Evolutionary conservation across 495 filamentous ascomycete genomes (phyloP), one percentile per base, ranked within the genome.

Genomic region (Xylaria grammica): DNA sequence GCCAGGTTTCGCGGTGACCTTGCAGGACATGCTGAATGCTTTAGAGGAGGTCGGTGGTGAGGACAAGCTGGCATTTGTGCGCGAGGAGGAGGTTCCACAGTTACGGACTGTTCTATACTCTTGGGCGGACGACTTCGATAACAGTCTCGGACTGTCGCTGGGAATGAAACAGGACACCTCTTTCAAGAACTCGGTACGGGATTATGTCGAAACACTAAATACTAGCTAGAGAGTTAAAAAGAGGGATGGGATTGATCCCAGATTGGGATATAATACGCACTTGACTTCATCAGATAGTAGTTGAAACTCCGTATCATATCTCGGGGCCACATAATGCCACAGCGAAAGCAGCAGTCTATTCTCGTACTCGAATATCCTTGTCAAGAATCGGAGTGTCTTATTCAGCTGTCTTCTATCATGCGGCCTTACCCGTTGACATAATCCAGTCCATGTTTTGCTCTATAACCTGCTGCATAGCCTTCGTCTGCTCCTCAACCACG

Each of bases 371-470:
- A n/a, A n/a, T n/a, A n/a, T n/a, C 32, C 32, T 36, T 11, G 32
- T 36, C 5, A 36, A 36, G 32, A 11, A 36, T 36, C 32, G 11
- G 11, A 36, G 11, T 11, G 32, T 36, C 32, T 11, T 36, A 36
- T 5, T 11, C 32, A 36, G 32, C 32, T 36, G 11, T 36, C 32
- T 36, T 11, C 32, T 36, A 36, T 36, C 32, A 36, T 11, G 32
- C 32, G 4, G 24, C 60, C 19, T 53, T 53, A 27, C 64, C 29
- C 15, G 64, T 62, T 32, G 34, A 44, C 30, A 81, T 81, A 74
- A 89, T 71, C 77, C 84, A 79, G 74, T 88, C 87, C 78, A 87
- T 87, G 68, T 81, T 81, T 48, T 78, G 69, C 76, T 89, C 87
- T 24, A 89, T 80, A 60, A 81, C 82, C 74, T 81, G 78, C 76